Evolutionary conservation across 106 monocot genomes (phyloP), one percentile per base, ranked within the genome.

Genomic region (Alisma plantagoaquatica): DNA sequence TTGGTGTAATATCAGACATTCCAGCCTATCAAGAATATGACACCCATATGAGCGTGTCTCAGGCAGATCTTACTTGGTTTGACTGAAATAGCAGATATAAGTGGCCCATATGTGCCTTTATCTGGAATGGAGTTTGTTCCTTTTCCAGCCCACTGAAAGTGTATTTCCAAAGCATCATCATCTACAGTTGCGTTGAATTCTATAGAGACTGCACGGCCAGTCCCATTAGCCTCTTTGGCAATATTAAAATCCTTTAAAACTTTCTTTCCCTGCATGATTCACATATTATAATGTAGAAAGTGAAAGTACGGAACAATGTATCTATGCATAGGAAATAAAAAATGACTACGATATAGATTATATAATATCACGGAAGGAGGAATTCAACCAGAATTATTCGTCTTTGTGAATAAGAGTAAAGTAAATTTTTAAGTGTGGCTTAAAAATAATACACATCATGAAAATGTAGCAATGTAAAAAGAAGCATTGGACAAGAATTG

Each of bases 31-130:
- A 6, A 38, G 12, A 18, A 60, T 17, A n/a, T 5, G 29, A 29
- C 20, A 3, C 33, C 8, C 23, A 43, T n/a, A n/a, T n/a, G n/a
- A n/a, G n/a, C n/a, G n/a, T n/a, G n/a, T n/a, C n/a, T n/a, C n/a
- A n/a, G n/a, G n/a, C n/a, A 8, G 27, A 32, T 35, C 33, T 11
- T 41, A 67, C 67, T 57, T 49, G 57, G 67, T 47, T 46, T 67
- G 20, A 58, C 38, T 47, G 57, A 32, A 41, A 67, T 67, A 4
- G 67, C 67, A 20, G 67, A 67, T 67, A 67, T 41, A 67, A 67
- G 67, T 17, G 67, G 57, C 6, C 67, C 67, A 57, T 67, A 67
- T 31, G 44, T 29, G 12, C 57, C 67, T 49, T 20, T 48, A 4
- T 10, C 5, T 33, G 67, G 67, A 27, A 67, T 41, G 7, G 59